Percentiles rank a stretch among this genome's conserved stretches.
Conservation (phyloP, 164 flowering plant species). For the Pachysandra terminalis region DNA sequence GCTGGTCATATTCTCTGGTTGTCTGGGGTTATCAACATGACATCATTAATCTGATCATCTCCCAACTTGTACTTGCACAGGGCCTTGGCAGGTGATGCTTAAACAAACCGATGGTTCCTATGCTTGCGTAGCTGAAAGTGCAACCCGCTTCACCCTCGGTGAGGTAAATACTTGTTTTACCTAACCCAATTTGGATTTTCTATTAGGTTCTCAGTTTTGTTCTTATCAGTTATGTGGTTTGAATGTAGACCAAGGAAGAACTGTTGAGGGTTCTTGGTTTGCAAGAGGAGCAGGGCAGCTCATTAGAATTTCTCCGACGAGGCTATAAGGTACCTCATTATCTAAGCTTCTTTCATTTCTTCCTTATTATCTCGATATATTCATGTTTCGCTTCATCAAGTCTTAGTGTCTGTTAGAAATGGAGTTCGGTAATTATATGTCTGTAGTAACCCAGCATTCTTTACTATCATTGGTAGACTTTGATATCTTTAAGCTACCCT, state of each 20-base stretch:
- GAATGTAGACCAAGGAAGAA: conserved; percentile 85
- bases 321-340: conserved; percentile 87
- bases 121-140: conserved; percentile 93
- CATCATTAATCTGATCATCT: neutral
- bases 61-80: conserved; percentile 34
- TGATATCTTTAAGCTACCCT: neutral
- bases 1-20: neutral
- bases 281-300: conserved; percentile 95
- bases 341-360: neutral
- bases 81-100: conserved; percentile 99
- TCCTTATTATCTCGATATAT: neutral
- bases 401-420: neutral
- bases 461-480: neutral
- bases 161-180: conserved; percentile 49
- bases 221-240: neutral
- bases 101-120: conserved; percentile 87
- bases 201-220: conserved; percentile 4
- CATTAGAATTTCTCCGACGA: conserved; percentile 81
- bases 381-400: neutral
- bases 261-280: conserved; percentile 87
- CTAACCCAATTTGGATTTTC: neutral
- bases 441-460: neutral
- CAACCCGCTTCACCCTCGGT: conserved; percentile 78
- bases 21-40: neutral
- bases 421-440: neutral